phyloP scores from a whole-genome alignment of 495 filamentous ascomycete species.

The Tuber brumale region DNA sequence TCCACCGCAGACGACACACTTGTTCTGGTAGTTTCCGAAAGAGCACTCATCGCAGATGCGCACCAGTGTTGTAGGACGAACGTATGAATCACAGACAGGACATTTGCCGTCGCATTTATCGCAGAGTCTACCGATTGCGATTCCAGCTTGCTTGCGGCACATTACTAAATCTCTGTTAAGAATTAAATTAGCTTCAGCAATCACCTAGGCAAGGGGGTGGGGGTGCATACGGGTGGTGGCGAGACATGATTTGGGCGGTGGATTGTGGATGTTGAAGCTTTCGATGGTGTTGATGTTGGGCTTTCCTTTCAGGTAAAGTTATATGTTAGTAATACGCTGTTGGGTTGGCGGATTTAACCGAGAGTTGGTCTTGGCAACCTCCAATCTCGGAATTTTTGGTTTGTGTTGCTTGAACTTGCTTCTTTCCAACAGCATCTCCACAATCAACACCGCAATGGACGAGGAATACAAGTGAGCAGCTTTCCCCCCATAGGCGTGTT shows the following conservation, averaged over 20 bases:
- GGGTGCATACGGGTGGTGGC: constrained; percentile 65
- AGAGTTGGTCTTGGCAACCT: constrained; percentile 13
- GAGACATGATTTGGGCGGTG: constrained; percentile 52
- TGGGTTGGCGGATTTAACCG: constrained; percentile 14
- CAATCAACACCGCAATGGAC: constrained; percentile 16
- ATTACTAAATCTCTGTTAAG: constrained; percentile 83
- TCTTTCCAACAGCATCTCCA: constrained; percentile 27
- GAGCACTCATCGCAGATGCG: constrained; percentile 99
- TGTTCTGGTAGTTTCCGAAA: constrained; percentile 99
- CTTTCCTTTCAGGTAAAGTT: constrained; percentile 15
- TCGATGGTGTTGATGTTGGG: constrained; percentile 12
- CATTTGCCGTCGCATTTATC: constrained; percentile 99
- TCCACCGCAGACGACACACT: constrained; percentile 96
- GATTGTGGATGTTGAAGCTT: not conserved
- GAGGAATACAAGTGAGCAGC: constrained; percentile 42
- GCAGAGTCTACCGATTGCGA: constrained; percentile 96
- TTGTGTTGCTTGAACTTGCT: constrained; percentile 12
- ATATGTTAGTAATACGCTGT: constrained; percentile 17
- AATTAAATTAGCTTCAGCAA: constrained; percentile 38
- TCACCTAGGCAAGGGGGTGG: constrained; percentile 37
- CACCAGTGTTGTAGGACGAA: constrained; percentile 92
- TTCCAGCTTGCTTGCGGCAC: constrained; percentile 98
- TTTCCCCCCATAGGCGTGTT: not conserved
- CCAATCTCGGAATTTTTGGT: constrained; percentile 8
- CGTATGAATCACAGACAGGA: constrained; percentile 97